Percentiles rank a stretch among this genome's conserved stretches.
phyloP scores from a whole-genome alignment of 495 filamentous ascomycete species.

The Penicillium malachiteum region DNA sequence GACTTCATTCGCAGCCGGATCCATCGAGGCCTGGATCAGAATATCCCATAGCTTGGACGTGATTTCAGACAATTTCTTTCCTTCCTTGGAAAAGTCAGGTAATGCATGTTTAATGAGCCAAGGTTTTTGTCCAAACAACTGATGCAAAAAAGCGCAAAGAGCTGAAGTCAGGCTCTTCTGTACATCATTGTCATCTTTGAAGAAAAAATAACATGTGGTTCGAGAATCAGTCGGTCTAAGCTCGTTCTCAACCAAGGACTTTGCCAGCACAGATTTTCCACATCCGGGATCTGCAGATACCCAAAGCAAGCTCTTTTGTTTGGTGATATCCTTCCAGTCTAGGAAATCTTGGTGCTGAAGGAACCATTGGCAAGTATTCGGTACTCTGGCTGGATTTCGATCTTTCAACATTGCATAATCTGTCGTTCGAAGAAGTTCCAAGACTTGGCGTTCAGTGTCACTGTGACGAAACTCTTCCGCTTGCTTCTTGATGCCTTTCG shows the following conservation, averaged over 20 bases:
- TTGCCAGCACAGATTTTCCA: conserved; percentile 3
- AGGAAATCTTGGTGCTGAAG: not conserved
- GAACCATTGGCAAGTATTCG: conserved; percentile 1
- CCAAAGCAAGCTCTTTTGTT: not conserved
- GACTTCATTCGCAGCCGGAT: not conserved
- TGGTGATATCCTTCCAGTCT: not conserved
- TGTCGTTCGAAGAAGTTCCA: not conserved
- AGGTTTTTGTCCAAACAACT: no score
- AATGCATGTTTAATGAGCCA: not conserved
- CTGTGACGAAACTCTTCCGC: no score
- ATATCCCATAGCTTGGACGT: not conserved
- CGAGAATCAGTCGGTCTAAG: not conserved
- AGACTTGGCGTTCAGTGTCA: no score
- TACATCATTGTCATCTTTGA: conserved; percentile 3
- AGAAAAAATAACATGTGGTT: conserved; percentile 7
- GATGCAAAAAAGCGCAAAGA: not conserved
- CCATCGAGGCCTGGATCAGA: not conserved
- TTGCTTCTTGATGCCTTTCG: no score
- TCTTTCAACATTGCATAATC: not conserved
- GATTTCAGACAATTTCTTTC: no score
- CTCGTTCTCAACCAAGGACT: not conserved
- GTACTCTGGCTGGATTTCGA: not conserved
- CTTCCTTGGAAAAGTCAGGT: not conserved
- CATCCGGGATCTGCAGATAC: conserved; percentile 4
- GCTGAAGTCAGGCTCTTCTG: no score